phyloP scores from a whole-genome alignment of 148 eudicot species.

The Vaccinium darrowii region DNA sequence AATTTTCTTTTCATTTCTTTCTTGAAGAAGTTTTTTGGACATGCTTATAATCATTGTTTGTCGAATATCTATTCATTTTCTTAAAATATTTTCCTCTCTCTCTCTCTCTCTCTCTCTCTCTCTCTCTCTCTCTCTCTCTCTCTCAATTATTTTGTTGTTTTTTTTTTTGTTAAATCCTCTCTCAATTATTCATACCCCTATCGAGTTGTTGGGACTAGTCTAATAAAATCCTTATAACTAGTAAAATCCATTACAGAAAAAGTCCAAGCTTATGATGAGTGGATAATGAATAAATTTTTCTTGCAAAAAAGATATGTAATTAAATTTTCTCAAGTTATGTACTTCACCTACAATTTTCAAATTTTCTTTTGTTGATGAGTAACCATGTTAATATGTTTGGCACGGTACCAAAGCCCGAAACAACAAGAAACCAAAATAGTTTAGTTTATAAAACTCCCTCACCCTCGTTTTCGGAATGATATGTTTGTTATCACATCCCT shows the following conservation, averaged over 20 bases:
- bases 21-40: background rate
- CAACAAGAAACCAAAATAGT: background rate
- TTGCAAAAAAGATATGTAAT: background rate
- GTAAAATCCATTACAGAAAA: background rate
- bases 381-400: background rate
- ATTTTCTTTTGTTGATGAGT: background rate
- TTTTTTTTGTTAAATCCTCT: background rate
- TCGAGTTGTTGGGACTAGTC: background rate
- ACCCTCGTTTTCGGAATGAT: background rate
- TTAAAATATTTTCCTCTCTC: background rate
- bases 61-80: background rate
- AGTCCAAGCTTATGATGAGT: background rate
- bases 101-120: constrained; percentile 6
- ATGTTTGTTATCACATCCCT: background rate
- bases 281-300: background rate
- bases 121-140: constrained; percentile 6
- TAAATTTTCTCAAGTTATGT: background rate
- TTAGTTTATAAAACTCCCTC: background rate
- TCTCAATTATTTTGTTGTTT: background rate
- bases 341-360: background rate
- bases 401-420: background rate
- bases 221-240: background rate
- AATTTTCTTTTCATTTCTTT: constrained; percentile 12
- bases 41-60: background rate
- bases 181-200: background rate